Conservation (phyloP, 2,329 filamentous ascomycete species). For the Penicillium sp. region DNA sequence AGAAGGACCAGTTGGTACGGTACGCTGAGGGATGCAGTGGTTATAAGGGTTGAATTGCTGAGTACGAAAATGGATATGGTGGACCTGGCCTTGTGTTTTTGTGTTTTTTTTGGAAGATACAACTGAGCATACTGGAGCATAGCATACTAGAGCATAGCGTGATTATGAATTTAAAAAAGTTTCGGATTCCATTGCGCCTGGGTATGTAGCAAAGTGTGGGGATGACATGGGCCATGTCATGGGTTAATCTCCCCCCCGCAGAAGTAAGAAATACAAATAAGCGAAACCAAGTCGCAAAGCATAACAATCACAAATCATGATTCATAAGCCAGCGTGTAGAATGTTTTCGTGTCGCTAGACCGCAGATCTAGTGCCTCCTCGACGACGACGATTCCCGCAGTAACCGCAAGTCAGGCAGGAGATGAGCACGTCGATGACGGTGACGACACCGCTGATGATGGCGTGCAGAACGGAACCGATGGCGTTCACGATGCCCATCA, state of each 20-base stretch:
- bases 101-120: not conserved
- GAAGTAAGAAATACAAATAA: not conserved
- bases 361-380: conserved; percentile 19
- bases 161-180: not conserved
- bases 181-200: conserved; percentile 3
- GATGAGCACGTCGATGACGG: conserved; percentile 65
- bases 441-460: conserved; percentile 66
- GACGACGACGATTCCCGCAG: conserved; percentile 30
- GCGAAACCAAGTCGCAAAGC: not conserved
- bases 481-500: conserved; percentile 68
- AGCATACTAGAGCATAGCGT: not conserved
- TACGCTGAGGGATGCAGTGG: conserved; percentile 1
- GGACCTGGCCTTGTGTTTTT: too few species aligned
- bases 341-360: conserved; percentile 6
- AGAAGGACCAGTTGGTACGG: conserved; percentile 27
- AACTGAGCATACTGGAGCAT: not conserved
- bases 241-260: not conserved
- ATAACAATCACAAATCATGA: not conserved
- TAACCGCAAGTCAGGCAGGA: conserved; percentile 57
- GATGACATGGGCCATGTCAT: not conserved
- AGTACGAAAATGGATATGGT: too few species aligned
- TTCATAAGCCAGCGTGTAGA: not conserved
- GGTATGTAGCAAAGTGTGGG: conserved; percentile 12
- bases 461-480: conserved; percentile 64
- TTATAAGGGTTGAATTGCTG: not conserved